Evolutionary conservation across 257 asterid genomes (phyloP), one percentile per base, ranked within the genome.

Genomic region (Solanum tacnaense): DNA sequence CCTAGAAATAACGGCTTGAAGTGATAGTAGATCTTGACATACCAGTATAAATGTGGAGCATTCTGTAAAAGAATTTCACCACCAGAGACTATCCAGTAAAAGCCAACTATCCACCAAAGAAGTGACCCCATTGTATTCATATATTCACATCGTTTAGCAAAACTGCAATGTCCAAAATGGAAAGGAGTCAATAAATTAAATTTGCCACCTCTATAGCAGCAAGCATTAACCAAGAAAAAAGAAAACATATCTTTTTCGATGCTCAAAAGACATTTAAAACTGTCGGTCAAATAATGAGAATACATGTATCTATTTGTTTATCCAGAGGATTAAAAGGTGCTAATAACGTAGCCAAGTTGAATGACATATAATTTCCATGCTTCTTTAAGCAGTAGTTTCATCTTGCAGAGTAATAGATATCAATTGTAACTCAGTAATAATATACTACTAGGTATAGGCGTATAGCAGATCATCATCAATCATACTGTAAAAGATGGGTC

Each of bases 41-140:
- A 96, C 99, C 99, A 96, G 88, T 96, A 96, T 76, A 96, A 91
- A 36, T 94, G 97, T 32, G 98, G 99, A 87, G 99, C 98, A 89
- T 87, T 87, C 84, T 84, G 87, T 86, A 94, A 87, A 86, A 96
- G 98, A 84, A 88, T 44, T 73, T 94, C 96, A 38, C 98, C 98
- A 41, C 99, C 99, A 16, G 97, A 94, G 91, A 94, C 92, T 79
- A 95, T 94, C 99, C 99, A 96, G 90, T 96, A 96, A 92, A 96
- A 95, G 56, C 99, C 99, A 89, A 93, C 89, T 89, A 95, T 93
- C 99, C 99, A 96, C 98, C 99, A 96, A 73, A 95, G 7, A 87
- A 96, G 95, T 49, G 99, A 96, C 84, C 89, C 95, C 97, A 96
- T 91, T 49, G 99, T 96, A 91, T 96, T 96, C 86, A 93, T 46